Evolutionary conservation across 2,329 filamentous ascomycete genomes (phyloP), one percentile per base, ranked within the genome.

Genomic region (Ophioceras dolichostomum): DNA sequence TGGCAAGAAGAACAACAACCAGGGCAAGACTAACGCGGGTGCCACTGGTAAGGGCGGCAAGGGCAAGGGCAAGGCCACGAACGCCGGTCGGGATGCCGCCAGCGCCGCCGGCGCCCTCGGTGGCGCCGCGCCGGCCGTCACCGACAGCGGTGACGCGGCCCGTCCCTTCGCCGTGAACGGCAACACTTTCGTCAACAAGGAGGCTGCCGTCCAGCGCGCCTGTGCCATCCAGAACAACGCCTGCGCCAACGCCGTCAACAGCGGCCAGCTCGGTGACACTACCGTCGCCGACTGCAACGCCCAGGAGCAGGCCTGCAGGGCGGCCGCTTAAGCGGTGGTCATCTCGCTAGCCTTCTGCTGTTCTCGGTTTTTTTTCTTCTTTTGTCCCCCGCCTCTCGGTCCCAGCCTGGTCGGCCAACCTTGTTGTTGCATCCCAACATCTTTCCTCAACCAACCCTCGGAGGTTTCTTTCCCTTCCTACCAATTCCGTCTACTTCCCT

Each of bases 181-280:
- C 34, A 59, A 62, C 59, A 75, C 62, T 27, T 80, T 82, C 50
- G 67, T 68, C 28, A 69, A 69, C 50, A 52, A 69, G 45, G 57
- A 52, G 3, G 69, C 67, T 9, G 77, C 77, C 16, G 56, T 69
- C 29, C 67, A 77, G 55, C 64, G 77, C 33, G 68, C 73, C 26
- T 82, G 77, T 50, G 67, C 75, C 42, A 67, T 77, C 41, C 73
- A 80, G 58, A 70, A 75, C 58, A 79, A 78, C 47, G 56, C 53
- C 4, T 82, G 77, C 48, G 60, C 68, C 10, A 58, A 75, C 43
- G 66, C 66, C 20, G 69, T 68, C 39, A 79, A 79, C 53, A 47
- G 57, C 10, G 70, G 73, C 16, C 40, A 54, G 36, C 46, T 60
- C 12, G 45, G 50, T 4, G 61, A 61, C 29, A 51, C 61, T 41